These are phyloP conservation scores for Marvania coccoides DNA, from an alignment of 139 green algal species.

Conservation along the genomic window DNA sequence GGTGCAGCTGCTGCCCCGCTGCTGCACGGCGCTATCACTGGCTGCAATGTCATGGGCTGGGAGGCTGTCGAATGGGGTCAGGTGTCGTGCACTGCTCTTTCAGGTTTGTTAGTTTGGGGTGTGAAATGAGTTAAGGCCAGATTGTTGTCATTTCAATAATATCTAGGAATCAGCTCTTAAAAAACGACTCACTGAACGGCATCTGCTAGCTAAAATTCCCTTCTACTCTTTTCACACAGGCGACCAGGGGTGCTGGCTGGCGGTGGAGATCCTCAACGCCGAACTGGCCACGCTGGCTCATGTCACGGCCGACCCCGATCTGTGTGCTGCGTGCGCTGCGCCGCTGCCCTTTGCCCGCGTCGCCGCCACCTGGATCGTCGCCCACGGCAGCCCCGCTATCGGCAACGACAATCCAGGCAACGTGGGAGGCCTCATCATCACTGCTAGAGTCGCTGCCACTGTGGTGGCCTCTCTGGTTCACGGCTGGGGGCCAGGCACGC, in stretches of 20 bases:
- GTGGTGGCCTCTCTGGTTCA: constrained; percentile 8
- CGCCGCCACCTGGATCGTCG: neutral
- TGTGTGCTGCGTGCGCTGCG: neutral
- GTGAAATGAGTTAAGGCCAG: too few species aligned
- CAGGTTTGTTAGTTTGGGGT: too few species aligned
- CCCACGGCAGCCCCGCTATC: neutral
- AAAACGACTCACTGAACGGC: too few species aligned
- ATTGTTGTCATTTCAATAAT: too few species aligned
- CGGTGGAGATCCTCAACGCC: neutral
- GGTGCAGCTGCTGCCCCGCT: neutral
- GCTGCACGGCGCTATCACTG: neutral
- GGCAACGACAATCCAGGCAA: neutral
- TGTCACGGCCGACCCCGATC: neutral
- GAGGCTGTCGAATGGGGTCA: neutral
- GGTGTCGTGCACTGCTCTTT: too few species aligned
- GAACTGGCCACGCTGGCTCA: constrained; percentile 12
- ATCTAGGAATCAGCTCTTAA: too few species aligned
- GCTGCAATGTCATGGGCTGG: neutral
- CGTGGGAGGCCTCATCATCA: neutral
- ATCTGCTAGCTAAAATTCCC: too few species aligned
- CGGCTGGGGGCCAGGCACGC: constrained; percentile 2
- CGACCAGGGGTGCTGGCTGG: neutral
- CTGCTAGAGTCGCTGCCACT: neutral
- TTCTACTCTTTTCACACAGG: too few species aligned
- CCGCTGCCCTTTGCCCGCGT: neutral